phyloP scores from a whole-genome alignment of 371 early-diverging fungal species.

The Nosema bombycis region DNA sequence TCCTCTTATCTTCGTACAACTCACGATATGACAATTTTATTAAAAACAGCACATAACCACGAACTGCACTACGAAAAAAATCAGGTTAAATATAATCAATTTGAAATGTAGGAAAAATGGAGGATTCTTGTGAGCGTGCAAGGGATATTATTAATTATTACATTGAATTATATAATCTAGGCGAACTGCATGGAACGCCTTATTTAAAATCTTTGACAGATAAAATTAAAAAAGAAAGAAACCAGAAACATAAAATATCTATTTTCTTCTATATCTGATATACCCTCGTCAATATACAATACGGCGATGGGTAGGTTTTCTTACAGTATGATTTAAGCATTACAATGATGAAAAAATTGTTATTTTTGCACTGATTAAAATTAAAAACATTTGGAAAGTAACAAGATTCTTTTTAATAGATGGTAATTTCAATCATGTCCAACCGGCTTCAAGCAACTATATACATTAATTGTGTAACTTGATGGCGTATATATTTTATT shows the following conservation, averaged over 20 bases:
- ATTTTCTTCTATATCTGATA: not conserved
- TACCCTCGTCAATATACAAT: not conserved
- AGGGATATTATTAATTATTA: not conserved
- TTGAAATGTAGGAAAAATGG: no score
- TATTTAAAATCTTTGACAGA: not conserved
- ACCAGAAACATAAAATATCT: not conserved
- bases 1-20: no score
- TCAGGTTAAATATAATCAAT: not conserved
- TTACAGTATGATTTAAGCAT: not conserved
- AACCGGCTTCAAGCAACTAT: not conserved
- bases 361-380: not conserved
- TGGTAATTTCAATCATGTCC: not conserved
- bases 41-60: not conserved
- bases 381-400: not conserved
- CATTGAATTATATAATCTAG: not conserved
- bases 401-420: not conserved
- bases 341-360: not conserved
- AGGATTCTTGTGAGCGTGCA: no score
- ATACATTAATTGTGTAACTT: not conserved
- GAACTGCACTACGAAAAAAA: not conserved
- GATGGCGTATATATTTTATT: not conserved
- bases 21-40: no score
- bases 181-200: not conserved
- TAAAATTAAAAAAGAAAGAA: not conserved
- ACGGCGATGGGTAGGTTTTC: not conserved